A percentile compares a stretch with the other conserved stretches of the same genome.
phyloP scores from a whole-genome alignment of 805 yeast species.

The Wickerhamomyces silvicola region DNA sequence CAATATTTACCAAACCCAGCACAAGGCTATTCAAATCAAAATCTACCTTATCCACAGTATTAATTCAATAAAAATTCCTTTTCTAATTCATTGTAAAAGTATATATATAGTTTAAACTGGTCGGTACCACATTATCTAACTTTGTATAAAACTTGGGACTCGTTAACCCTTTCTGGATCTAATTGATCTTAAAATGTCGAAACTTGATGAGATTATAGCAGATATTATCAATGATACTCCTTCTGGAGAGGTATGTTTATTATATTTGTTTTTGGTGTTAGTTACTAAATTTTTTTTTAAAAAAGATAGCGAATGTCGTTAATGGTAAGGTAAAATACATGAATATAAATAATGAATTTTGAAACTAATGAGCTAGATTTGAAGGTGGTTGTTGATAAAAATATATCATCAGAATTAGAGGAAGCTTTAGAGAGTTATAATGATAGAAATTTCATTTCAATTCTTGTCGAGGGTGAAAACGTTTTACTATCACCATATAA shows the following conservation, averaged over 20 bases:
- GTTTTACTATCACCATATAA: constrained; percentile 46
- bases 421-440: constrained; percentile 36
- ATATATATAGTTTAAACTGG: too few relatives aligned
- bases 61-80: too few relatives aligned
- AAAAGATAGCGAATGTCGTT: constrained; percentile 23
- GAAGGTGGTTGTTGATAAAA: constrained; percentile 34
- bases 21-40: constrained; percentile 1
- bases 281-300: too few relatives aligned
- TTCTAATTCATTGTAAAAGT: too few relatives aligned
- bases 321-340: constrained; percentile 21
- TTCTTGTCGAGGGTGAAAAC: constrained; percentile 25
- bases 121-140: too few relatives aligned
- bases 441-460: constrained; percentile 29
- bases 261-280: constrained; percentile 1
- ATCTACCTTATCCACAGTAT: constrained; percentile 7
- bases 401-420: constrained; percentile 26
- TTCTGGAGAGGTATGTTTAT: constrained; percentile 42
- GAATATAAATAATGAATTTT: not conserved
- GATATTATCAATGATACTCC: constrained; percentile 45
- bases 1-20: too few relatives aligned
- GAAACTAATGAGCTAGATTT: constrained; percentile 27
- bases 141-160: too few relatives aligned
- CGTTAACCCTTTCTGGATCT: too few relatives aligned
- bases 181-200: constrained; percentile 4
- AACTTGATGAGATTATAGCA: constrained; percentile 7